phyloP scores from a whole-genome alignment of 148 eudicot genomes.

The Salicornia ramosissima region DNA sequence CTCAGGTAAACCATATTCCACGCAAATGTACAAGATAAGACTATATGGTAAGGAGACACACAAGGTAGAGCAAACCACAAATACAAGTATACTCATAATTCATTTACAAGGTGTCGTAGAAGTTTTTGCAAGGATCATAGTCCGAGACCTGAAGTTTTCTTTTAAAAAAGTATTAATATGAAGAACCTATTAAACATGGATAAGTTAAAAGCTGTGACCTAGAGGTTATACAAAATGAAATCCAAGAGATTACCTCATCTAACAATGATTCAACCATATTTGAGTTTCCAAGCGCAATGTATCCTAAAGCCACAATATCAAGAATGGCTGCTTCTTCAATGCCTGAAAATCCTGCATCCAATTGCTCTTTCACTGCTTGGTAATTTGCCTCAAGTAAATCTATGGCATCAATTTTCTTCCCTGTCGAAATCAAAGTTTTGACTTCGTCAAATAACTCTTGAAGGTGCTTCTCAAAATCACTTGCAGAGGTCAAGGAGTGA shows the following conservation, averaged over 20 bases:
- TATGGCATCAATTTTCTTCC: conserved; percentile 58
- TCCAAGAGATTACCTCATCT: conserved; percentile 44
- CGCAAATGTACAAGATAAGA: neutral
- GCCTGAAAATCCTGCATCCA: conserved; percentile 53
- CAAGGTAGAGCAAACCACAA: neutral
- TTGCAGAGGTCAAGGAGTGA: conserved; percentile 35
- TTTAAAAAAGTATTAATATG: neutral
- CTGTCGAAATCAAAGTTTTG: conserved; percentile 58
- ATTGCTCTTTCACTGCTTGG: conserved; percentile 66
- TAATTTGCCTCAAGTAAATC: conserved; percentile 78
- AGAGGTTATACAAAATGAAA: conserved; percentile 6
- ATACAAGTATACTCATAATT: too few relatives aligned
- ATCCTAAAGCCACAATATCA: conserved; percentile 73
- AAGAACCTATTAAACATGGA: neutral
- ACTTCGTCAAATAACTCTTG: conserved; percentile 76
- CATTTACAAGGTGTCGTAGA: too few relatives aligned
- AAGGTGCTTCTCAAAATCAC: conserved; percentile 60
- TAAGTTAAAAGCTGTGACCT: neutral
- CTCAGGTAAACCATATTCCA: neutral
- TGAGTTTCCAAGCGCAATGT: conserved; percentile 56
- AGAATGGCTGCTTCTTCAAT: conserved; percentile 81
- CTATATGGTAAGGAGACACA: neutral
- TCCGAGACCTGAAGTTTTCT: neutral
- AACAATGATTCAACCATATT: conserved; percentile 52
- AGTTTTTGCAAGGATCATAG: neutral